Evolutionary conservation across 208 protist genomes (phyloP).

Genomic region (Naegleria gruberi): DNA sequence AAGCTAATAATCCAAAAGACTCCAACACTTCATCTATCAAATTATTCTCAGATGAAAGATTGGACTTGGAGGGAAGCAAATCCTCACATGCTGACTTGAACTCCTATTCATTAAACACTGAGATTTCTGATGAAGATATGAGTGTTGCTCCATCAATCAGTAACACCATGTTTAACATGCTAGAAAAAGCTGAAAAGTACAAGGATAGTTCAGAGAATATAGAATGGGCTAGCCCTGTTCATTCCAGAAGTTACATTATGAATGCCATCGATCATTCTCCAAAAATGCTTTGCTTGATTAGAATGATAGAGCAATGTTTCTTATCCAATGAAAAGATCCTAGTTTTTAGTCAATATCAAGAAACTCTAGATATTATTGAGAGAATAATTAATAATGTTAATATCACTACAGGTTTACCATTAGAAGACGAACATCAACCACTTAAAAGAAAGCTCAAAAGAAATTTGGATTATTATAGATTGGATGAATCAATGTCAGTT

Average conservation of each 20-base stretch:
- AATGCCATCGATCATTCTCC: neutral
- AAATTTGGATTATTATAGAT: slow-evolving; percentile 32
- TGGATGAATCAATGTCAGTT: slow-evolving; percentile 52
- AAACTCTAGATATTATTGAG: slow-evolving; percentile 28
- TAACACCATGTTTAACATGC: neutral
- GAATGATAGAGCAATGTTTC: slow-evolving; percentile 10
- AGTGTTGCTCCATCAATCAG: neutral
- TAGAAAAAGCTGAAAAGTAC: neutral
- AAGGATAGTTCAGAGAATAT: neutral
- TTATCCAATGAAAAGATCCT: slow-evolving; percentile 21
- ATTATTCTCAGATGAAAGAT: neutral
- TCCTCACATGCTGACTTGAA: neutral
- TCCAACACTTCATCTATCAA: neutral
- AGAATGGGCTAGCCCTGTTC: neutral
- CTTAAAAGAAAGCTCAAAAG: neutral
- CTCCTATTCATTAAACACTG: neutral
- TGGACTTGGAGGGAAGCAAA: no score
- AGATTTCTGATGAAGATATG: neutral
- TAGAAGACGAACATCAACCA: neutral
- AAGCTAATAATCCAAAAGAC: neutral
- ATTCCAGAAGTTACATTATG: neutral
- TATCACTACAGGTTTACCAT: neutral
- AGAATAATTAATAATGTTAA: neutral
- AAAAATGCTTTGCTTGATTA: slow-evolving; percentile 27
- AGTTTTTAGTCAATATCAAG: slow-evolving; percentile 29